phyloP scores from a whole-genome alignment of 129 eudicot genomes.

The Centrapalus pauciflorus region DNA sequence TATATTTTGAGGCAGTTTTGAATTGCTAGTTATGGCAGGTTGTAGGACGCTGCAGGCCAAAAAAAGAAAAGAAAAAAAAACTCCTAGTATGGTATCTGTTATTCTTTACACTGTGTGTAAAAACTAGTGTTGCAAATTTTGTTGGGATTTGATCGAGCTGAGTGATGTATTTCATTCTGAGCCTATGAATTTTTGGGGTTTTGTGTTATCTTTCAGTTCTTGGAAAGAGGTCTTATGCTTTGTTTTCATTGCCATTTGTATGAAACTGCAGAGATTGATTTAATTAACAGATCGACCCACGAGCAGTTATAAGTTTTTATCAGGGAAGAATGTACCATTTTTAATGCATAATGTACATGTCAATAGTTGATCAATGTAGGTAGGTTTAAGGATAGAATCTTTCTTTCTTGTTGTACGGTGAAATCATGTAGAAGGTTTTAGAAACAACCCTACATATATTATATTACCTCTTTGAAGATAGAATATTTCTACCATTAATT shows the following conservation, averaged over 20 bases:
- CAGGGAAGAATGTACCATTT: conserved; percentile 4
- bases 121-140: conserved; percentile 15
- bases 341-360: background rate
- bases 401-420: background rate
- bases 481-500: background rate
- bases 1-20: conserved; percentile 23
- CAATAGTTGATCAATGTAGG: background rate
- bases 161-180: conserved; percentile 23
- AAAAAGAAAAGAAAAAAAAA: background rate
- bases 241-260: conserved; percentile 23
- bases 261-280: conserved; percentile 18
- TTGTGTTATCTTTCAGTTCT: conserved; percentile 40
- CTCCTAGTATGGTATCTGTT: conserved; percentile 9
- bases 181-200: conserved; percentile 31
- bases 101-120: conserved; percentile 16
- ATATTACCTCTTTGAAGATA: background rate
- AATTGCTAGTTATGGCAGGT: conserved; percentile 15
- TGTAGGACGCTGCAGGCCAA: background rate
- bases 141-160: conserved; percentile 26
- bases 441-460: background rate
- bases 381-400: conserved; percentile 1
- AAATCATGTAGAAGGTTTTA: conserved; percentile 11
- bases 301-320: conserved; percentile 3
- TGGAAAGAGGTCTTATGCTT: conserved; percentile 29
- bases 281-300: conserved; percentile 20